Percentiles rank a stretch among this genome's conserved stretches.
Conservation (phyloP, 2,329 filamentous ascomycete species). For the Monosporascus sp. region DNA sequence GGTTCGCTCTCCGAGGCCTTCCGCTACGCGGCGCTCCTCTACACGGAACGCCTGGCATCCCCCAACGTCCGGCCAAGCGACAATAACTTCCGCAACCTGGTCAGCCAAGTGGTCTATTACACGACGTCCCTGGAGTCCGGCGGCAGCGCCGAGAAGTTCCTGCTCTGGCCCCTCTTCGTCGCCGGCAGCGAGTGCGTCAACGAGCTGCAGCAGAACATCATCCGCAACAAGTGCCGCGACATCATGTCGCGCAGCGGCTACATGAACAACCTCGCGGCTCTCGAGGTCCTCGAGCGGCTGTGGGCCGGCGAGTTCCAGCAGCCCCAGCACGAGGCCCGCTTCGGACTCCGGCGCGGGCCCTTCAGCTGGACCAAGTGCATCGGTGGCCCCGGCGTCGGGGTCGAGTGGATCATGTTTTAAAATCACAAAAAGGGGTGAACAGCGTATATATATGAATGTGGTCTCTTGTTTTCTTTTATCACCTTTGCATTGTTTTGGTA, state of each 20-base stretch:
- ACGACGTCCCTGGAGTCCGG: constrained; percentile 71
- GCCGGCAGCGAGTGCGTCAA: constrained; percentile 85
- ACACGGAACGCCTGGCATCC: constrained; percentile 80
- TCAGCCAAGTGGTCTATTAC: constrained; percentile 77
- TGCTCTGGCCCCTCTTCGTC: constrained; percentile 91
- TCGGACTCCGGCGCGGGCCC: constrained; percentile 38
- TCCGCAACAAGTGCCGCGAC: constrained; percentile 74
- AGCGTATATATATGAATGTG: background rate
- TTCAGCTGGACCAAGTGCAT: constrained; percentile 56
- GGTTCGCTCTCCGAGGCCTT: constrained; percentile 84
- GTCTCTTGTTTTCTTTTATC: background rate
- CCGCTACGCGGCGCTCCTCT: constrained; percentile 81
- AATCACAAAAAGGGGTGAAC: background rate
- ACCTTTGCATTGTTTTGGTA: background rate
- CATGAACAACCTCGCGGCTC: constrained; percentile 82
- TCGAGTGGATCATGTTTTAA: constrained; percentile 64
- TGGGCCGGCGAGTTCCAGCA: constrained; percentile 58
- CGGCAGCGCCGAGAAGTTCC: constrained; percentile 73
- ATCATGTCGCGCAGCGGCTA: constrained; percentile 88
- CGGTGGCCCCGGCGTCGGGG: constrained; percentile 49
- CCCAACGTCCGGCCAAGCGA: constrained; percentile 68
- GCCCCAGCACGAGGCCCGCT: constrained; percentile 27
- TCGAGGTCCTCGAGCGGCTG: constrained; percentile 79
- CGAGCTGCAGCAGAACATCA: constrained; percentile 69
- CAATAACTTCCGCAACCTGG: constrained; percentile 75